Evolutionary conservation across 2,329 filamentous ascomycete genomes (phyloP), one percentile per base, ranked within the genome.

Genomic region (Trichoderma koningiopsis): DNA sequence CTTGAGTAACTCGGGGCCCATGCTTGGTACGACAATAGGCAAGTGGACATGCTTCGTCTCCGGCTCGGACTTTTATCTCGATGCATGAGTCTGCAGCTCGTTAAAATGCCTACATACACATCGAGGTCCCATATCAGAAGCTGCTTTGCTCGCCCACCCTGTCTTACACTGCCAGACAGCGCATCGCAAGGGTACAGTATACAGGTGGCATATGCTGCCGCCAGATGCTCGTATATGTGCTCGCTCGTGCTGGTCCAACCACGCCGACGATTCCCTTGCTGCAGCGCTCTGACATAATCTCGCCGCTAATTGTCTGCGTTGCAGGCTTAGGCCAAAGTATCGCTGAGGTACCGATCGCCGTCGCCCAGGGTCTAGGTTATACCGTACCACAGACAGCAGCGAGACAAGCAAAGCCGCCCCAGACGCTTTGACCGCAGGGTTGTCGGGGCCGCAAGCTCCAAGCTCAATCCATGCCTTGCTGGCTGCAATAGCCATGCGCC

Each of bases 361-460:
- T 4, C 40, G 4, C n/a, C 40, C 40, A 43, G 16, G 40, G 40
- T n/a, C 47, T 49, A 37, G 35, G 27, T 37, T 62, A 8, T 65
- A 59, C 57, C 65, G 65, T 49, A n/a, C 66, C 57, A 37, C 66
- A 57, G 43, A 53, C 35, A 59, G 31, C 55, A 65, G 29, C 40
- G 29, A 66, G 61, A 66, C 61, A 66, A 65, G 43, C 60, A 69
- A 43, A 58, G 19, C 60, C 61, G 61, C 61, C 59, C 68, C 55
- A 69, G 68, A 55, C 68, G 68, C 68, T 65, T 69, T 69, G 68
- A 19, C 61, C 61, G 68, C 61, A 69, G 55, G 68, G 60, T 63
- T 60, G 68, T 64, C 53, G 53, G 55, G 60, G 68, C 59, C 53
- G 53, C 37, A 58, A 66, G 64, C 64, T 52, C 40, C 37, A 58